Conservation (phyloP, 345 rosid genomes). For the Limnanthes douglasii region DNA sequence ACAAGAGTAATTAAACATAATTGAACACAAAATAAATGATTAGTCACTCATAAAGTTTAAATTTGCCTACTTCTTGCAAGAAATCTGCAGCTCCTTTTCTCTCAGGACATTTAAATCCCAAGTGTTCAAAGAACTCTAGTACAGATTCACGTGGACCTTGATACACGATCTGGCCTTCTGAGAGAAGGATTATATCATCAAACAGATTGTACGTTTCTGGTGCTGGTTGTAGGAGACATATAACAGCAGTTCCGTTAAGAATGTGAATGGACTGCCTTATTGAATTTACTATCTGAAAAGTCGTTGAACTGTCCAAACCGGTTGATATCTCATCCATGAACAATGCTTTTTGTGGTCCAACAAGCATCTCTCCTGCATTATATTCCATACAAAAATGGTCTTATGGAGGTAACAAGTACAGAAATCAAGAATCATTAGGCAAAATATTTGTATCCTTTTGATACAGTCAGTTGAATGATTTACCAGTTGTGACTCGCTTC, state of each 20-base stretch:
- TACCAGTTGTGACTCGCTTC: conserved; percentile 79
- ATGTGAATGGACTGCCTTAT: conserved; percentile 49
- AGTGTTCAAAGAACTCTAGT: conserved; percentile 42
- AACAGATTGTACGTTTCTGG: conserved; percentile 69
- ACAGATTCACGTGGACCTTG: conserved; percentile 60
- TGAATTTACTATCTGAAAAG: conserved; percentile 63
- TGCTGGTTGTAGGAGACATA: conserved; percentile 79
- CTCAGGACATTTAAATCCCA: conserved; percentile 64
- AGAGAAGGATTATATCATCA: conserved; percentile 56
- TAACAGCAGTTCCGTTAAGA: conserved; percentile 37
- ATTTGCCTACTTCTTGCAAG: conserved; percentile 57
- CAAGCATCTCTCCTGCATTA: conserved; percentile 53
- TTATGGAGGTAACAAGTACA: neutral
- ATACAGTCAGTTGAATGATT: neutral
- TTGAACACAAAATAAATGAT: too few species aligned
- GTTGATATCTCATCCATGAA: conserved; percentile 74
- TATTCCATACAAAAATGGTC: neutral
- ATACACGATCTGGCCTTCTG: conserved; percentile 62
- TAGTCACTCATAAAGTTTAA: neutral
- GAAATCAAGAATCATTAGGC: conserved; percentile 3
- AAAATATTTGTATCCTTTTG: conserved; percentile 1
- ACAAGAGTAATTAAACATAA: too few species aligned
- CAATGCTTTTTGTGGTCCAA: conserved; percentile 42
- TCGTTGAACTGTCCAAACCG: conserved; percentile 78
- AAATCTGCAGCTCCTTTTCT: conserved; percentile 81